Evolutionary conservation across 225 moss, liverwort and hornwort species (phyloP).

Genomic region (Pseudisothecium myosuroides): DNA sequence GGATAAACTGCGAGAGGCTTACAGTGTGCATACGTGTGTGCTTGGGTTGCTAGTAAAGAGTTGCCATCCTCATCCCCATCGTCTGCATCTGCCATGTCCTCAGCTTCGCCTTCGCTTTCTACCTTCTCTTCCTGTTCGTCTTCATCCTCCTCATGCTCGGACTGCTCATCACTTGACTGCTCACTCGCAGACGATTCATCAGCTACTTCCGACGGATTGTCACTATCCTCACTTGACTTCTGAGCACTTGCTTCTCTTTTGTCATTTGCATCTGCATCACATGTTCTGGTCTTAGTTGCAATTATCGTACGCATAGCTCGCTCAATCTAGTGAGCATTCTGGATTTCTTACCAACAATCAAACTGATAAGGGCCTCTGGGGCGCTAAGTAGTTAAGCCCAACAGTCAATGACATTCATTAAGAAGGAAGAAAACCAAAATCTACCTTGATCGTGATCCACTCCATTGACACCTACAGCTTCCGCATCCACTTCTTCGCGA

Average conservation of each 20-base stretch:
- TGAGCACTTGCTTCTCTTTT: slow-evolving; percentile 84
- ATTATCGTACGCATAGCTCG: background rate
- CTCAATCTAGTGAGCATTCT: background rate
- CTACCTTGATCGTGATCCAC: slow-evolving; percentile 40
- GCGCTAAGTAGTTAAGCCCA: background rate
- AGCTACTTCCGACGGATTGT: slow-evolving; percentile 77
- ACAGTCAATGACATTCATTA: background rate
- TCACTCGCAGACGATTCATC: slow-evolving; percentile 74
- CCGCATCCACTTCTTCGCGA: slow-evolving; percentile 29
- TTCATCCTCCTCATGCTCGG: slow-evolving; percentile 59
- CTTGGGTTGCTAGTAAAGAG: slow-evolving; percentile 45
- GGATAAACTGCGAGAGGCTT: slow-evolving; percentile 51
- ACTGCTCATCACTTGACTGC: slow-evolving; percentile 52
- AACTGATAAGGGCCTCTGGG: background rate
- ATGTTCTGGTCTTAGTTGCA: background rate
- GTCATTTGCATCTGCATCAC: slow-evolving; percentile 64
- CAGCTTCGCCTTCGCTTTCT: slow-evolving; percentile 72
- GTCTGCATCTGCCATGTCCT: slow-evolving; percentile 59
- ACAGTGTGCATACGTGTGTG: slow-evolving; percentile 38
- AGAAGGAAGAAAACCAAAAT: background rate
- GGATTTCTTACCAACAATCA: background rate
- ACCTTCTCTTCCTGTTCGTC: slow-evolving; percentile 65
- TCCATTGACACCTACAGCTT: slow-evolving; percentile 15
- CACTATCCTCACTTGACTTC: slow-evolving; percentile 65
- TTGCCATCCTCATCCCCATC: slow-evolving; percentile 57